Percentiles rank a stretch among this genome's conserved stretches.
Evolutionary conservation across 768 basidiomycete species (phyloP).

Genomic region (Tulasnella sp.): DNA sequence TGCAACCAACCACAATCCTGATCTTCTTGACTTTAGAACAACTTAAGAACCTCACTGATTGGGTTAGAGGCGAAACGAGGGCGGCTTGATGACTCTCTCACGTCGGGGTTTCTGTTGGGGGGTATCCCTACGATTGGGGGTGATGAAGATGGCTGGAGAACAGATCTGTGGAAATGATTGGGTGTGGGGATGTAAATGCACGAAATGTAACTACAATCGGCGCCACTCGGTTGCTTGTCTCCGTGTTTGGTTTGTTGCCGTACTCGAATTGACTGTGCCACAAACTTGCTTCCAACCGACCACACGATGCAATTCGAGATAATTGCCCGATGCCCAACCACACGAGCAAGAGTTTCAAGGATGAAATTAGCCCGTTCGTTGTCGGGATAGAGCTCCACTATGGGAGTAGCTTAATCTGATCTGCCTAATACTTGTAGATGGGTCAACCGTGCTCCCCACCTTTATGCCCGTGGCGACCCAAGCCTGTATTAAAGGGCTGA

Average conservation of each 20-base stretch:
- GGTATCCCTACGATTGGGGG: background rate
- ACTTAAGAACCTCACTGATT: slow-evolving; percentile 23
- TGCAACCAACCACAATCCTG: slow-evolving; percentile 83
- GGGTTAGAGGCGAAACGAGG: background rate
- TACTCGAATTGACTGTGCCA: background rate
- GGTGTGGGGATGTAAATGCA: background rate
- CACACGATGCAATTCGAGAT: slow-evolving; percentile 67
- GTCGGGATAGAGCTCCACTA: background rate
- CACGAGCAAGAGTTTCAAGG: slow-evolving; percentile 74
- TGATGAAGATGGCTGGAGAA: background rate
- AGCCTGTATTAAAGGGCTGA: slow-evolving; percentile 88
- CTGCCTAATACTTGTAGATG: slow-evolving; percentile 47
- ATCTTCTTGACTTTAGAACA: slow-evolving; percentile 77
- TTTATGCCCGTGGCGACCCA: slow-evolving; percentile 96
- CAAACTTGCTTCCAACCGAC: background rate
- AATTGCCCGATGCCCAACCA: slow-evolving; percentile 74
- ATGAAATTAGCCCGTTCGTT: slow-evolving; percentile 76
- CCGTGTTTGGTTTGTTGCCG: background rate
- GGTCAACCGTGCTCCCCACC: slow-evolving; percentile 75
- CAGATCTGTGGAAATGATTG: background rate
- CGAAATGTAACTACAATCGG: background rate
- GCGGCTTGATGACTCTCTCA: background rate
- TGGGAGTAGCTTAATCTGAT: slow-evolving; percentile 15
- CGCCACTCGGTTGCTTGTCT: no score
- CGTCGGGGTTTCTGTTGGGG: background rate